phyloP scores from a whole-genome alignment of 2,329 filamentous ascomycete species.

The Hortaea sp. region DNA sequence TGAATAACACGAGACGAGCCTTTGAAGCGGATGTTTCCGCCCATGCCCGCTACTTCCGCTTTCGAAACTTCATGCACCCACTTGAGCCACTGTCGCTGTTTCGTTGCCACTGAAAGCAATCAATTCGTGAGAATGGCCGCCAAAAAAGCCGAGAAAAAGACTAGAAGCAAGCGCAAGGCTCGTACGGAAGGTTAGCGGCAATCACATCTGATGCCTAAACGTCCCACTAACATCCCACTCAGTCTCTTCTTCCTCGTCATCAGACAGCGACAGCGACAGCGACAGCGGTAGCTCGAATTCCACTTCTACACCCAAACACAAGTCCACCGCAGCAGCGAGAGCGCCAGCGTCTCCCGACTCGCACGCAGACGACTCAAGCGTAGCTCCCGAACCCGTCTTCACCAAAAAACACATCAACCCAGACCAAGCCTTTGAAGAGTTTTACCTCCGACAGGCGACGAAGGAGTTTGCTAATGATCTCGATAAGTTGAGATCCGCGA shows the following conservation, averaged over 20 bases:
- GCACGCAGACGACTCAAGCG: neutral
- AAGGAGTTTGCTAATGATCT: constrained; percentile 65
- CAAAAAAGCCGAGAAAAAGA: neutral
- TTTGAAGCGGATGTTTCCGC: too few species aligned
- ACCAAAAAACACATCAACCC: constrained; percentile 3
- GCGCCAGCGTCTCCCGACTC: neutral
- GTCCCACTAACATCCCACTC: neutral
- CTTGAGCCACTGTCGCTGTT: neutral
- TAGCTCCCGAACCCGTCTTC: constrained; percentile 1
- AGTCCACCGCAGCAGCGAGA: neutral
- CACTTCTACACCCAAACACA: neutral
- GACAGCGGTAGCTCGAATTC: too few species aligned
- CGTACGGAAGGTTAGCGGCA: constrained; percentile 2
- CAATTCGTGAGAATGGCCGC: neutral
- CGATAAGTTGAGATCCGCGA: constrained; percentile 56
- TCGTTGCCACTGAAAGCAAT: neutral
- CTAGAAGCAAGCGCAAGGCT: constrained; percentile 1
- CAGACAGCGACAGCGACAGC: neutral
- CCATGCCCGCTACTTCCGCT: neutral
- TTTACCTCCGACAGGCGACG: constrained; percentile 60
- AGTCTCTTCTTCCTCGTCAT: constrained; percentile 4
- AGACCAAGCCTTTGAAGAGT: constrained; percentile 44
- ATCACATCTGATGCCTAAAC: neutral
- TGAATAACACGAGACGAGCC: too few species aligned
- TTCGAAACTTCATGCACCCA: neutral